These are phyloP conservation scores for Verticillium dahliae DNA, from an alignment of 2,329 filamentous ascomycete genomes.

Conservation along the genomic window DNA sequence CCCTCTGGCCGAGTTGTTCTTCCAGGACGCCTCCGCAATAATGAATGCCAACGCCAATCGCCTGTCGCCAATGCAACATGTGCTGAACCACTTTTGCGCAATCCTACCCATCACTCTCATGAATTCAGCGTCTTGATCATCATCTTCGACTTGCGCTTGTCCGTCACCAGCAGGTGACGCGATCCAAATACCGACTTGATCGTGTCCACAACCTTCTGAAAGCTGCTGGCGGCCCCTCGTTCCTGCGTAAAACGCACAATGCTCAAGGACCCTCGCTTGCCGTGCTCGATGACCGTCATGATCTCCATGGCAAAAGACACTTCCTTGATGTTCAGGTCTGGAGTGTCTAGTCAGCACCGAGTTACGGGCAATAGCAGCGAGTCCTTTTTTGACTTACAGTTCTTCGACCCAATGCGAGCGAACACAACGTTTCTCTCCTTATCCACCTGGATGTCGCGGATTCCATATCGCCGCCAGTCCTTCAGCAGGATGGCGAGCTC, in stretches of 20 bases:
- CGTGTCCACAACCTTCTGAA: constrained; percentile 75
- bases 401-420: constrained; percentile 67
- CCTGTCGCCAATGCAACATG: constrained; percentile 9
- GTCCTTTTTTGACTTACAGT: constrained; percentile 53
- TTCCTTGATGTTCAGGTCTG: constrained; percentile 75
- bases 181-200: constrained; percentile 62
- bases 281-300: constrained; percentile 83
- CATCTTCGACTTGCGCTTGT: constrained; percentile 60
- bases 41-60: constrained; percentile 5
- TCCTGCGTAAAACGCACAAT: constrained; percentile 85
- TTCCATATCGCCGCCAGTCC: constrained; percentile 78
- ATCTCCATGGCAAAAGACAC: constrained; percentile 85
- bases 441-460: constrained; percentile 71
- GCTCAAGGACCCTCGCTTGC: constrained; percentile 67
- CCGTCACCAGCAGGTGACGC: constrained; percentile 61
- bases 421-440: constrained; percentile 74
- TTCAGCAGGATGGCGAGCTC: constrained; percentile 70
- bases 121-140: constrained; percentile 64
- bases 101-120: constrained; percentile 18
- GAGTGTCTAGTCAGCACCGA: constrained; percentile 10
- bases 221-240: constrained; percentile 84
- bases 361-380: neutral
- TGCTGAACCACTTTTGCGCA: neutral
- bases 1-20: neutral
- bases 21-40: constrained; percentile 2